A percentile compares a stretch with the other conserved stretches of the same genome.
Conservation (phyloP, 805 yeast genomes). For the Barnettozyma sp. region DNA sequence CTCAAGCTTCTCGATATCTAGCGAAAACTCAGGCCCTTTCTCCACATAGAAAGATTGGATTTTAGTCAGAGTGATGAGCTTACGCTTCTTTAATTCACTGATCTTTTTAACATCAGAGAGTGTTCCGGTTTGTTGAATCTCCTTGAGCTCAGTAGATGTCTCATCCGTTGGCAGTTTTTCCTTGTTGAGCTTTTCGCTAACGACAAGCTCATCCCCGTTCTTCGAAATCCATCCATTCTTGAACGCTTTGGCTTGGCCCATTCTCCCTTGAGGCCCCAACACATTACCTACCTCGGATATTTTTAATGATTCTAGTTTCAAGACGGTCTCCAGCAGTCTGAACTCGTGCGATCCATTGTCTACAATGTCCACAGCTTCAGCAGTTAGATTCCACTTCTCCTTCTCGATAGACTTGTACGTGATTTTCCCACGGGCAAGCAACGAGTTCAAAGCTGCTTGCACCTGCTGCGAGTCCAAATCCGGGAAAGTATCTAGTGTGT, state of each 20-base stretch:
- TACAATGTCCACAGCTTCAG: conserved; percentile 77
- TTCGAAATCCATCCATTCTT: conserved; percentile 94
- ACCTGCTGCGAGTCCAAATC: conserved; percentile 54
- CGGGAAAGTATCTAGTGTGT: conserved; percentile 66
- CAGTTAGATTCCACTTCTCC: conserved; percentile 68
- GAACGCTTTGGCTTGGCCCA: conserved; percentile 97
- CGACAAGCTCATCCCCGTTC: conserved; percentile 71
- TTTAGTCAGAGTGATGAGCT: conserved; percentile 66
- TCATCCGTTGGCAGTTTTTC: conserved; percentile 51
- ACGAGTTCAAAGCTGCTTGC: conserved; percentile 80
- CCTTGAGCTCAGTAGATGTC: conserved; percentile 56
- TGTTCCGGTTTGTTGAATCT: conserved; percentile 49
- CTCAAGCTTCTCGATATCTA: conserved; percentile 72
- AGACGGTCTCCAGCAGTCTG: conserved; percentile 69
- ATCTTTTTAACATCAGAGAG: conserved; percentile 59
- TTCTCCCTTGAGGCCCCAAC: conserved; percentile 76
- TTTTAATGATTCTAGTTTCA: conserved; percentile 71
- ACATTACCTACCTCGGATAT: conserved; percentile 66
- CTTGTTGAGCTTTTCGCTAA: conserved; percentile 43
- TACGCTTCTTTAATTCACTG: conserved; percentile 88
- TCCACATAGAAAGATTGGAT: conserved; percentile 64
- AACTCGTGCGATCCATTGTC: conserved; percentile 85
- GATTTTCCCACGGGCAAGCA: conserved; percentile 79
- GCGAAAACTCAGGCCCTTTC: conserved; percentile 81
- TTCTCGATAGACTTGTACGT: conserved; percentile 63